phyloP scores from a whole-genome alignment of 2,329 filamentous ascomycete genomes.

The Ceratocystis cubensis region DNA sequence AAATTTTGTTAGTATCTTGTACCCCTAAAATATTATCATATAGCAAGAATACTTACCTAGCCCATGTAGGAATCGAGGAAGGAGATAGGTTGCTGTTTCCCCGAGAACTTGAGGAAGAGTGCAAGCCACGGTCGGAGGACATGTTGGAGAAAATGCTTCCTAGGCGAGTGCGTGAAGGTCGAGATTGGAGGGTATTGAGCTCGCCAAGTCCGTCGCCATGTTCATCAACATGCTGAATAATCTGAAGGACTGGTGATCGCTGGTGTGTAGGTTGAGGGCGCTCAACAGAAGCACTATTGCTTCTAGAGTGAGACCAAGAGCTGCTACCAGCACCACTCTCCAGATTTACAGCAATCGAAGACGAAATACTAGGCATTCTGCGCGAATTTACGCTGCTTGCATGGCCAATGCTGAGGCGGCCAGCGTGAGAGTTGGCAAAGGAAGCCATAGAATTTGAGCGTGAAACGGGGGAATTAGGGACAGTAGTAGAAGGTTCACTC shows the following conservation, averaged over 20 bases:
- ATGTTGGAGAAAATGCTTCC: slow-evolving; percentile 37
- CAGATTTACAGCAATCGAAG: slow-evolving; percentile 33
- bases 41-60: slow-evolving; percentile 30
- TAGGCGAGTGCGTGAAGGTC: slow-evolving; percentile 43
- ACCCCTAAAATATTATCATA: neutral
- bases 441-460: slow-evolving; percentile 33
- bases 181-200: slow-evolving; percentile 40
- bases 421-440: slow-evolving; percentile 31
- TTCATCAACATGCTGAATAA: slow-evolving; percentile 47
- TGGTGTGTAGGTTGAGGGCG: slow-evolving; percentile 36
- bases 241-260: slow-evolving; percentile 24
- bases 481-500: slow-evolving; percentile 39
- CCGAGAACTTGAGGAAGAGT: slow-evolving; percentile 40
- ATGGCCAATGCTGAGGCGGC: slow-evolving; percentile 33
- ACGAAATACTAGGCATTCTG: slow-evolving; percentile 46
- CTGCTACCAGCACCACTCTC: slow-evolving; percentile 20
- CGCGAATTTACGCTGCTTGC: slow-evolving; percentile 40
- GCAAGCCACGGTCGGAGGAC: slow-evolving; percentile 40
- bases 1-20: neutral
- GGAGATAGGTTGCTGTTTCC: slow-evolving; percentile 34
- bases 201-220: slow-evolving; percentile 52
- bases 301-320: slow-evolving; percentile 30
- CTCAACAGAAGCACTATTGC: slow-evolving; percentile 38
- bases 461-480: slow-evolving; percentile 32
- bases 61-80: slow-evolving; percentile 41